Percentiles rank a stretch among this genome's conserved stretches.
Evolutionary conservation across 192 early-diverging fungal genomes (phyloP).

Genomic region (Backusella luteola): DNA sequence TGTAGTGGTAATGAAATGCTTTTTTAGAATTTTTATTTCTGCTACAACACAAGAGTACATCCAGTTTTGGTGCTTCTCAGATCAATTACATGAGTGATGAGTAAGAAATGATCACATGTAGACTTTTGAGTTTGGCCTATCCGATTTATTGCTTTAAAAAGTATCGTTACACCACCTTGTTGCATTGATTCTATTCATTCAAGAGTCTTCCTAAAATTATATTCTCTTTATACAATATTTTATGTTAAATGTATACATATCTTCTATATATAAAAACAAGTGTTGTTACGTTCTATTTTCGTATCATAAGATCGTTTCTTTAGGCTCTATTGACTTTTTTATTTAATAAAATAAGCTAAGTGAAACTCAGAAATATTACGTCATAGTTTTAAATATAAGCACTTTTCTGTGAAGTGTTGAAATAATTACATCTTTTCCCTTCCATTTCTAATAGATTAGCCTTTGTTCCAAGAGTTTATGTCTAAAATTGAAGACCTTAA

Average conservation of each 20-base stretch:
- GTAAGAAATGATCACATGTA: background rate
- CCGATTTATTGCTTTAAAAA: background rate
- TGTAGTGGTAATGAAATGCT: no score
- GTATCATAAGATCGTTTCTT: background rate
- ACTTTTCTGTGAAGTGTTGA: background rate
- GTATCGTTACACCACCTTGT: background rate
- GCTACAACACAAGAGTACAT: no score
- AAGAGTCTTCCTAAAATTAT: background rate
- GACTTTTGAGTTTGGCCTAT: background rate
- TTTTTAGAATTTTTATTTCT: background rate
- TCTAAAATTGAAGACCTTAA: constrained; percentile 30
- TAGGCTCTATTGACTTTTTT: background rate
- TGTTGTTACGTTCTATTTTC: no score
- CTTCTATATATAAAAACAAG: no score
- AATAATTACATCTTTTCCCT: background rate
- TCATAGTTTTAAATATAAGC: background rate
- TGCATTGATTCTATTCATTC: background rate
- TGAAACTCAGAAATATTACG: background rate
- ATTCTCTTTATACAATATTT: no score
- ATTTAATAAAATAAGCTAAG: background rate
- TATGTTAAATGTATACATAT: no score
- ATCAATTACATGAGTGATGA: background rate
- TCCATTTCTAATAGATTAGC: background rate
- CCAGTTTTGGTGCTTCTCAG: no score
- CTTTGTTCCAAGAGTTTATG: constrained; percentile 5